Base-by-base conservation (phyloP, 192 early-diverging fungal species). In the Backusella westeae region DNA sequence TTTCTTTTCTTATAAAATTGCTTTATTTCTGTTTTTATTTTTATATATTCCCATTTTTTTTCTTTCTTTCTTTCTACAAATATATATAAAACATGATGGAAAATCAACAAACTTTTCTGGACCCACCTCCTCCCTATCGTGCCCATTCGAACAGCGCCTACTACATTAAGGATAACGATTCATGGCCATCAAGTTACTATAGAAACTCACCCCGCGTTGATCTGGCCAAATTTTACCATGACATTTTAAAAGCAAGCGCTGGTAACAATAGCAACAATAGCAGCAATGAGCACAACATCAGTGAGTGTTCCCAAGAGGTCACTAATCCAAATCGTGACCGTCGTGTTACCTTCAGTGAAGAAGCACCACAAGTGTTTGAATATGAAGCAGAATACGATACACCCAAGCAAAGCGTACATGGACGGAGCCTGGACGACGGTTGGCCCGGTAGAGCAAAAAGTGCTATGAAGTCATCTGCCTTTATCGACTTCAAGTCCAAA, bases 371-470 rank as follows among this genome's bases (percentile, higher is more conserved):
- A 21, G 65, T 75, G 0, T 65, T 42, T 44, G 74, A 75, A 67
- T 75, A 75, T 68, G 74, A 75, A 23, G n/a, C 74, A 67, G 74
- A 75, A 67, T 65, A 65, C 12, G 56, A 65, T 23, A 39, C 34
- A 12, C n/a, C 9, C 2, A 6, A 21, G 17, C 34, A 42, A 65
- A 41, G 21, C 9, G 56, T 63, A 29, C 56, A 63, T 29, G 42
- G 23, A 23, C 56, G 10, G 4, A 21, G 56, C 12, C 10, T 74
- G 29, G 38, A 29, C 39, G 72, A 74, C 6, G 49, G 72, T 1
- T 74, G 72, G 70, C 70, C 70, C 9, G 70, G 70, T n/a, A 71
- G 44, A 49, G 42, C 70, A 34, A 71, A 71, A 44, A 34, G 1
- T 23, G 70, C 70, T 19, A 71, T 71, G 70, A 71, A 71, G 14